Conservation (phyloP, 257 asterid species). For the Solanum paucissectum region DNA sequence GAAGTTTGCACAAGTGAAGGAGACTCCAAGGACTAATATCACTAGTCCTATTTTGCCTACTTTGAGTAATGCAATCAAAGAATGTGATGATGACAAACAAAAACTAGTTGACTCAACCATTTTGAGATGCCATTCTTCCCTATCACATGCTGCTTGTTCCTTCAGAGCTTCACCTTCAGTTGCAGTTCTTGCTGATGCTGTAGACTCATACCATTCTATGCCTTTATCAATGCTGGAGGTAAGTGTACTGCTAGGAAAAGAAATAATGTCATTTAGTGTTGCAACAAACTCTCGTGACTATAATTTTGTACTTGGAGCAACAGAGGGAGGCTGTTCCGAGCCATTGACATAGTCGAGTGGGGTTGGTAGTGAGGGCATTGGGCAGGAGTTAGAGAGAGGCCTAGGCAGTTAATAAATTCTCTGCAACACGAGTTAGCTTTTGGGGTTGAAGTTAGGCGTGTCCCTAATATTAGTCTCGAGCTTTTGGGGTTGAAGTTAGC, state of each 20-base stretch:
- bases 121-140: constrained; percentile 66
- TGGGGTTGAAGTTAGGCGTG: no score
- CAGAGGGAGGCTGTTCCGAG: neutral
- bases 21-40: neutral
- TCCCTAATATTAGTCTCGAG: neutral
- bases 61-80: neutral
- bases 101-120: constrained; percentile 38
- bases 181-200: constrained; percentile 33
- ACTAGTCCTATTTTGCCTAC: constrained; percentile 4
- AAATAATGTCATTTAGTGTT: neutral
- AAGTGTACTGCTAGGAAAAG: neutral
- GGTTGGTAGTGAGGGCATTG: neutral
- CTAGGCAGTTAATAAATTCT: neutral
- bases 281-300: neutral
- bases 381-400: neutral
- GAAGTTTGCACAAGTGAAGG: constrained; percentile 8
- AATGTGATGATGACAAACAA: constrained; percentile 33
- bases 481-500: neutral
- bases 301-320: neutral
- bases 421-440: neutral
- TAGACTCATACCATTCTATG: constrained; percentile 61
- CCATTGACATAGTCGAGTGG: neutral
- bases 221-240: constrained; percentile 95
- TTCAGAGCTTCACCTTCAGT: constrained; percentile 41
- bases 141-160: constrained; percentile 61